Evolutionary conservation across 306 rosid species (phyloP).

Genomic region (Vigna unguiculata): DNA sequence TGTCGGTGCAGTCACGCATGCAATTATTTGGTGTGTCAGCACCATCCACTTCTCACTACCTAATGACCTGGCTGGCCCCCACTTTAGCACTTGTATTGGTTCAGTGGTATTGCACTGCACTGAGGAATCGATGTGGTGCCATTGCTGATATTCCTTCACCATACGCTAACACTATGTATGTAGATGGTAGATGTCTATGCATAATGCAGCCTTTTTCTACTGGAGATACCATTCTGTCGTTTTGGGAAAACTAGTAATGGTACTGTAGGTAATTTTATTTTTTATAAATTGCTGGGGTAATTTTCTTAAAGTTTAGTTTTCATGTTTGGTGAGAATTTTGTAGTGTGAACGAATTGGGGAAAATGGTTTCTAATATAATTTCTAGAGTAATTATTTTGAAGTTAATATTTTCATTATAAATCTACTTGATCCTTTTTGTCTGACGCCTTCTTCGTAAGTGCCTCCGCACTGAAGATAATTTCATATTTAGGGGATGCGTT

Average conservation of each 20-base stretch:
- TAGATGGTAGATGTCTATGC: not conserved
- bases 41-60: not conserved
- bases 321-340: not conserved
- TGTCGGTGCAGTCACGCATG: slow-evolving; percentile 4
- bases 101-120: not conserved
- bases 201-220: too few relatives aligned
- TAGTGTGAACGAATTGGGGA: not conserved
- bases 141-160: not conserved
- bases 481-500: too few relatives aligned
- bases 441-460: too few relatives aligned
- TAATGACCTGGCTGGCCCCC: slow-evolving; percentile 28
- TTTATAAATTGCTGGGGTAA: too few relatives aligned
- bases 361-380: too few relatives aligned
- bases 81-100: not conserved
- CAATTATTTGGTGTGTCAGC: slow-evolving; percentile 1
- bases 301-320: not conserved
- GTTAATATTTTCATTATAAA: too few relatives aligned
- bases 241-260: not conserved
- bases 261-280: not conserved
- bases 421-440: too few relatives aligned
- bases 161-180: not conserved
- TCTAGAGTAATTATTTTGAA: too few relatives aligned
- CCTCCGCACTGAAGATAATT: too few relatives aligned
- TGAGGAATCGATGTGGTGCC: not conserved
- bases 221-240: not conserved